phyloP scores from a whole-genome alignment of 2,329 filamentous ascomycete species.

The Didymella pinodella region DNA sequence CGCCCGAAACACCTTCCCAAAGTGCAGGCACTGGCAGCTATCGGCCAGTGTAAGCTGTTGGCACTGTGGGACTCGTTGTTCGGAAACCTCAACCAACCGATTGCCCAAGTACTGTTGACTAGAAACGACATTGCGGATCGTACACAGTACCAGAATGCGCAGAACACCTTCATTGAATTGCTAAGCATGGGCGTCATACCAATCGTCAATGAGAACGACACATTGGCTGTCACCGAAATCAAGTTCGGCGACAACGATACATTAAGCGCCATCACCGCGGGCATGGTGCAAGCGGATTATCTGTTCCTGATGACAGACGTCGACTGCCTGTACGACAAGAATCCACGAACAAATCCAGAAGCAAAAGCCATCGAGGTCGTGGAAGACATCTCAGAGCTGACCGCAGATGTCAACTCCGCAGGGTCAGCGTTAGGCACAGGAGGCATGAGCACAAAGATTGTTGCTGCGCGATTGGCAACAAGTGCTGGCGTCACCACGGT shows the following conservation, averaged over 20 bases:
- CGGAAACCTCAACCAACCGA: slow-evolving; percentile 83
- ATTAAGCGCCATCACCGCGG: slow-evolving; percentile 92
- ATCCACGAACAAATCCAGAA: slow-evolving; percentile 83
- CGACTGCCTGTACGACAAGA: slow-evolving; percentile 96
- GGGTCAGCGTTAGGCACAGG: slow-evolving; percentile 91
- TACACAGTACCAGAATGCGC: slow-evolving; percentile 93
- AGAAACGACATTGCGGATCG: slow-evolving; percentile 96
- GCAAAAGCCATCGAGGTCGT: slow-evolving; percentile 92
- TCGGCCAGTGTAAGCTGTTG: slow-evolving; percentile 94
- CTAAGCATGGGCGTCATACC: slow-evolving; percentile 95
- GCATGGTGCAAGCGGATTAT: slow-evolving; percentile 96
- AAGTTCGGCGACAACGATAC: slow-evolving; percentile 99
- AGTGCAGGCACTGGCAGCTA: slow-evolving; percentile 91
- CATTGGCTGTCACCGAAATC: slow-evolving; percentile 94
- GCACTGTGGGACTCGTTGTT: slow-evolving; percentile 96
- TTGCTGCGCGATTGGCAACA: slow-evolving; percentile 88
- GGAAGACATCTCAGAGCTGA: slow-evolving; percentile 81
- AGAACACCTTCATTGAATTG: slow-evolving; percentile 91
- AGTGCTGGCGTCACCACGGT: slow-evolving; percentile 95
- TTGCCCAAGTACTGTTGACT: slow-evolving; percentile 93
- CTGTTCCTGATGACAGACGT: slow-evolving; percentile 99
- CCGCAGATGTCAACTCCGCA: slow-evolving; percentile 88
- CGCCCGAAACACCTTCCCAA: slow-evolving; percentile 89
- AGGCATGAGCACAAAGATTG: slow-evolving; percentile 97
- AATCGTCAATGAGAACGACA: slow-evolving; percentile 99